phyloP scores from a whole-genome alignment of 768 basidiomycete genomes.

The Hygrocybe coccinea region DNA sequence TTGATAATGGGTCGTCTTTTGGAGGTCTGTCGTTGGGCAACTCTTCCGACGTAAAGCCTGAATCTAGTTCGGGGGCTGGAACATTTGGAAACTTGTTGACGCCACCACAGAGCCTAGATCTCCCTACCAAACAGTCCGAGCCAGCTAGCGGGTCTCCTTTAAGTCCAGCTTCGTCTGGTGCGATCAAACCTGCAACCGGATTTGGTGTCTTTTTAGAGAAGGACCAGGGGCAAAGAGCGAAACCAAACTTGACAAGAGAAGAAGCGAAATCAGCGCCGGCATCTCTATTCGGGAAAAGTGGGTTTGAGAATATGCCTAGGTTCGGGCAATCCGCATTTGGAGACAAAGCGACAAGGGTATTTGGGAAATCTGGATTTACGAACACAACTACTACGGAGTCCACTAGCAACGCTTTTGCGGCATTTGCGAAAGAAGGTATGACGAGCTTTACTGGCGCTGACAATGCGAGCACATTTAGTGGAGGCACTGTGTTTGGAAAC shows the following conservation, averaged over 20 bases:
- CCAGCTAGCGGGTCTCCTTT: constrained; percentile 9
- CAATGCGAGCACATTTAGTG: not conserved
- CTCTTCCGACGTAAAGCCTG: not conserved
- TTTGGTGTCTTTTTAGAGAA: constrained; percentile 39
- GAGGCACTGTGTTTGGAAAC: too few relatives aligned
- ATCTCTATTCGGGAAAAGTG: not conserved
- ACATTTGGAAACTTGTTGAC: constrained; percentile 8
- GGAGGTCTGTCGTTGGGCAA: constrained; percentile 29
- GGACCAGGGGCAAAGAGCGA: too few relatives aligned
- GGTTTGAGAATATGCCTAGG: not conserved
- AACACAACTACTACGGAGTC: not conserved
- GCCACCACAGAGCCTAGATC: constrained; percentile 20
- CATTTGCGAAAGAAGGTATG: constrained; percentile 3
- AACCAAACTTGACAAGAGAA: not conserved
- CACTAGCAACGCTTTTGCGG: not conserved
- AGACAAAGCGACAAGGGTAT: not conserved
- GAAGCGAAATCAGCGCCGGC: not conserved
- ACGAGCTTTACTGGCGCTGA: not conserved
- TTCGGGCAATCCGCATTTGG: not conserved
- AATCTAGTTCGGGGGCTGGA: not conserved
- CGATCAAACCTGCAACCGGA: not conserved
- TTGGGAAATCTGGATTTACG: not conserved
- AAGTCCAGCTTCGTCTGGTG: constrained; percentile 2
- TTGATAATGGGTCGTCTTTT: constrained; percentile 28
- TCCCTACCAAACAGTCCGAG: constrained; percentile 17